phyloP scores from a whole-genome alignment of 305 asterid genomes.

The Fraxinus floribunda region DNA sequence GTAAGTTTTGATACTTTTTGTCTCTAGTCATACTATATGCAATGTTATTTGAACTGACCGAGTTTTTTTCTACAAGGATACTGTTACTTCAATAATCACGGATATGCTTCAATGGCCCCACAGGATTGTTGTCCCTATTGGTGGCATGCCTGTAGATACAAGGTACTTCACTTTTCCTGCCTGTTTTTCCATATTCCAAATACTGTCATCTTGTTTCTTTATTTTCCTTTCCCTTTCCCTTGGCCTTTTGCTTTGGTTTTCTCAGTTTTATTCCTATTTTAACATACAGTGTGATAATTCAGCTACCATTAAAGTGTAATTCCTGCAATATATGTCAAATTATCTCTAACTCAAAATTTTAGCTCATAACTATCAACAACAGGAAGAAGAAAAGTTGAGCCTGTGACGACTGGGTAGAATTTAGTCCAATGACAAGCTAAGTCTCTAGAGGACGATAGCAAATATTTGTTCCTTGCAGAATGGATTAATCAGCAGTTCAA shows the following conservation, averaged over 20 bases:
- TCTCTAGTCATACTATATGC: slow-evolving; percentile 8
- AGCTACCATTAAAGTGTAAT: slow-evolving; percentile 5
- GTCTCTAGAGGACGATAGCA: slow-evolving; percentile 1
- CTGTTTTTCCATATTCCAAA: slow-evolving; percentile 9
- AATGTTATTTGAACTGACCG: slow-evolving; percentile 23
- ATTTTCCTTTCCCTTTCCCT: not conserved
- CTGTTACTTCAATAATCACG: slow-evolving; percentile 72
- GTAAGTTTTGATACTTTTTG: slow-evolving; percentile 46
- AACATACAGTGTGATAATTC: not conserved
- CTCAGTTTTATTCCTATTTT: not conserved
- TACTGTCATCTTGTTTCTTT: slow-evolving; percentile 1
- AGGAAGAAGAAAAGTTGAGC: not conserved
- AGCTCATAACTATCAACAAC: not conserved
- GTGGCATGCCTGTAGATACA: slow-evolving; percentile 72
- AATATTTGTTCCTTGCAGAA: not conserved
- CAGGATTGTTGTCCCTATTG: slow-evolving; percentile 96
- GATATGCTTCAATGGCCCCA: slow-evolving; percentile 99
- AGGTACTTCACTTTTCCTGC: slow-evolving; percentile 43
- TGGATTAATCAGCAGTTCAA: not conserved
- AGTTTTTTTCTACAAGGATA: slow-evolving; percentile 46
- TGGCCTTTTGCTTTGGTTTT: not conserved
- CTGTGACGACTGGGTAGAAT: not conserved
- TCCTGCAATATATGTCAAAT: not conserved
- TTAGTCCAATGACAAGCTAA: not conserved
- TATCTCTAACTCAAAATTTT: not conserved